These are phyloP conservation scores for Neoboletus subvelutipes DNA, from an alignment of 768 basidiomycete genomes.

Conservation along the genomic window DNA sequence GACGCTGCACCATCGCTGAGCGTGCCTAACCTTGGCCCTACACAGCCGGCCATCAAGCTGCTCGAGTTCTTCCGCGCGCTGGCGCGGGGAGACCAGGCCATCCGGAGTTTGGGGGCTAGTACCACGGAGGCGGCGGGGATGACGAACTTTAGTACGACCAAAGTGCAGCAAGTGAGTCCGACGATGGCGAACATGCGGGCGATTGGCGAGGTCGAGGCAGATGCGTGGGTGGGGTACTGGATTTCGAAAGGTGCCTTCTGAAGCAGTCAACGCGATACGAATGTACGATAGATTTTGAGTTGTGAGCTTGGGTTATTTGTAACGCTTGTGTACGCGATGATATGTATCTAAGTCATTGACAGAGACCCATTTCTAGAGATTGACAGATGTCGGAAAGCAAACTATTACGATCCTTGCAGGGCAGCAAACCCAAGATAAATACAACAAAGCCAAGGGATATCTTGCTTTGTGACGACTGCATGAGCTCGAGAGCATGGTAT, in stretches of 20 bases:
- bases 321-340: background rate
- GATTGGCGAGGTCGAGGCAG: slow-evolving; percentile 23
- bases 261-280: background rate
- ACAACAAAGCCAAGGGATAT: too few species aligned
- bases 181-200: slow-evolving; percentile 29
- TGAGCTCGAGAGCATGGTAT: background rate
- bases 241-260: slow-evolving; percentile 21
- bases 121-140: slow-evolving; percentile 21
- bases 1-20: background rate
- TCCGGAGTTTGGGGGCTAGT: background rate
- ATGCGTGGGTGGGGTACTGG: slow-evolving; percentile 29
- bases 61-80: slow-evolving; percentile 34
- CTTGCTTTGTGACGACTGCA: background rate
- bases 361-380: too few species aligned
- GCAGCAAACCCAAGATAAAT: too few species aligned
- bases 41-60: slow-evolving; percentile 36
- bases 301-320: background rate
- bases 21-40: background rate
- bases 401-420: too few species aligned
- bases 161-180: slow-evolving; percentile 12
- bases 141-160: slow-evolving; percentile 19
- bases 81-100: slow-evolving; percentile 16
- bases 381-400: too few species aligned
- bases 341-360: too few species aligned
- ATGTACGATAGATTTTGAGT: background rate